A percentile compares a stretch with the other conserved stretches of the same genome.
Conservation (phyloP, 2,329 filamentous ascomycete species). For the Pestalotiopsis sp. region DNA sequence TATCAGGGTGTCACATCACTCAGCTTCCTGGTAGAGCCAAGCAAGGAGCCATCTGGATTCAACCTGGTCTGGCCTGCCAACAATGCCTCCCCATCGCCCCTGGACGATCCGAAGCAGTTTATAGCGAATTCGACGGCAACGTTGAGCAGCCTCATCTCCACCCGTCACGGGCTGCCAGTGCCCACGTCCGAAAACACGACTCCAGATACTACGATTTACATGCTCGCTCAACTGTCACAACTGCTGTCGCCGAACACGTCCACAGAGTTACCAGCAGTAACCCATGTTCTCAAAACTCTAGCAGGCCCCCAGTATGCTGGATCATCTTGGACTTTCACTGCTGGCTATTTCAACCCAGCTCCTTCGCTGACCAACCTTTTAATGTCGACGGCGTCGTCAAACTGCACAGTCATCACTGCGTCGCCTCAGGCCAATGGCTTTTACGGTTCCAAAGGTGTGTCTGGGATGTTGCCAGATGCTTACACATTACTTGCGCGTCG, state of each 20-base stretch:
- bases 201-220: conserved; percentile 77
- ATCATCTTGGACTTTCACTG: conserved; percentile 93
- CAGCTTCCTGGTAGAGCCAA: conserved; percentile 78
- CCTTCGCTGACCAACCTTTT: conserved; percentile 80
- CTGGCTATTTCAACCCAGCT: conserved; percentile 97
- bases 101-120: conserved; percentile 71
- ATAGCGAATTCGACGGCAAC: conserved; percentile 68
- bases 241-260: conserved; percentile 79
- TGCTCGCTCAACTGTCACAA: conserved; percentile 85
- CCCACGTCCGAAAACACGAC: conserved; percentile 28
- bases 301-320: conserved; percentile 64
- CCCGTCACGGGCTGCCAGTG: conserved; percentile 37
- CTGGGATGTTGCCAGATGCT: conserved; percentile 85
- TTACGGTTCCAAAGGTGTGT: conserved; percentile 84
- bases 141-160: conserved; percentile 68
- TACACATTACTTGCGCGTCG: conserved; percentile 86
- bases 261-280: conserved; percentile 85
- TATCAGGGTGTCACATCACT: conserved; percentile 78
- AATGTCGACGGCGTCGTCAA: conserved; percentile 69
- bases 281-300: conserved; percentile 71
- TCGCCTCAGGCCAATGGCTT: conserved; percentile 95
- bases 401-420: conserved; percentile 87
- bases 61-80: conserved; percentile 71
- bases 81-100: conserved; percentile 76
- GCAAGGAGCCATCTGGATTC: conserved; percentile 58